Percentiles rank a stretch among this genome's conserved stretches.
These are phyloP conservation scores for Funneliformis mosseae DNA, from an alignment of 192 early-diverging fungal genomes.

Conservation along the genomic window DNA sequence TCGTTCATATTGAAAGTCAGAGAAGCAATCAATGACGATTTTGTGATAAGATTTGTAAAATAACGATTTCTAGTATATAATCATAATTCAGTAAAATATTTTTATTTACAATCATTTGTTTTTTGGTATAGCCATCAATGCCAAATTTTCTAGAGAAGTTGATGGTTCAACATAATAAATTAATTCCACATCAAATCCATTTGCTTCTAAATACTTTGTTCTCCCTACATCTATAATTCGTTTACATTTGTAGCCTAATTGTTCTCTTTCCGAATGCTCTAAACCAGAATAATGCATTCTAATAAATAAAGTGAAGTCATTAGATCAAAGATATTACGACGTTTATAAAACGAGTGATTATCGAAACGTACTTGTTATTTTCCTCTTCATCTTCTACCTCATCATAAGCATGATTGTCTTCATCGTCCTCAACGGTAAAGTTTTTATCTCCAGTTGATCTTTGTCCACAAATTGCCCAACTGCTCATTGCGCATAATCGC, in stretches of 20 bases:
- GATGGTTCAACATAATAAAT: slow-evolving; percentile 70
- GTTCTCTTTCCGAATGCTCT: slow-evolving; percentile 59
- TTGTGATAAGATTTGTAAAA: too few species aligned
- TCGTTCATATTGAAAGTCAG: too few species aligned
- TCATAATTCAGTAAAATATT: neutral
- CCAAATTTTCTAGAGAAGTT: slow-evolving; percentile 75
- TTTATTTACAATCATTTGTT: neutral
- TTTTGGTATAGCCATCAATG: slow-evolving; percentile 59
- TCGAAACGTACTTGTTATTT: slow-evolving; percentile 32
- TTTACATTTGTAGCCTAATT: slow-evolving; percentile 74
- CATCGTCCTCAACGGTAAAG: slow-evolving; percentile 40
- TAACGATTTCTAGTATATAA: too few species aligned
- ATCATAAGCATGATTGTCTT: slow-evolving; percentile 40
- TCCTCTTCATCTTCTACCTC: slow-evolving; percentile 51
- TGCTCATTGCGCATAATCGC: slow-evolving; percentile 67
- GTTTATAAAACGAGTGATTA: neutral
- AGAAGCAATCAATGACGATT: too few species aligned
- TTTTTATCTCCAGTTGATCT: slow-evolving; percentile 38
- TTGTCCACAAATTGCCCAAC: slow-evolving; percentile 73
- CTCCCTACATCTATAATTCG: slow-evolving; percentile 80
- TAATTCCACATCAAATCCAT: slow-evolving; percentile 69
- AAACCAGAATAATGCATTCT: slow-evolving; percentile 72
- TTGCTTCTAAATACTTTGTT: slow-evolving; percentile 50
- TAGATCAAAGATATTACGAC: neutral
- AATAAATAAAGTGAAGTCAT: slow-evolving; percentile 2